These are phyloP conservation scores for Boletus fagicola DNA, from an alignment of 768 basidiomycete species.

Conservation along the genomic window DNA sequence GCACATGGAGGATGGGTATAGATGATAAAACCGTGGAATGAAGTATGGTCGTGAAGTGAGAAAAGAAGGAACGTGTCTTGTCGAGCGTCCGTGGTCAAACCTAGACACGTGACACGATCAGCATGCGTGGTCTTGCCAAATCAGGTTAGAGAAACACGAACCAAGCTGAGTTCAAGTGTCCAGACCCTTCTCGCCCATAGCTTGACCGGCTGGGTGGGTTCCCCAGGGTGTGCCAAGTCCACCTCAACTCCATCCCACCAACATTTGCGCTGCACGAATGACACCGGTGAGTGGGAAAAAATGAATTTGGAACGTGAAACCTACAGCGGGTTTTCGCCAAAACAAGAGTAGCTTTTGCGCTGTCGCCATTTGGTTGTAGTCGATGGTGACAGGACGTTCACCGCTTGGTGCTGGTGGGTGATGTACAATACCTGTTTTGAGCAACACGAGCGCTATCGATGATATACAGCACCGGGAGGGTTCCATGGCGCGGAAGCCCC, in stretches of 20 bases:
- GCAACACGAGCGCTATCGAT: conserved; percentile 93
- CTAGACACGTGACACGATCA: conserved; percentile 10
- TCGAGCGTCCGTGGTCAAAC: conserved; percentile 13
- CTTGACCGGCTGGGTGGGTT: conserved; percentile 63
- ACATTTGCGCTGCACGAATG: conserved; percentile 78
- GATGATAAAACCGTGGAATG: conserved; percentile 20
- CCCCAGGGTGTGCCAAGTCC: conserved; percentile 63
- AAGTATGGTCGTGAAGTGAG: conserved; percentile 19
- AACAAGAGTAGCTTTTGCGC: conserved; percentile 96
- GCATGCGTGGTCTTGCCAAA: neutral
- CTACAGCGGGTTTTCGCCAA: conserved; percentile 99
- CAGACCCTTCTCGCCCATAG: conserved; percentile 97
- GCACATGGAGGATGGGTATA: conserved; percentile 30
- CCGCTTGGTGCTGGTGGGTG: conserved; percentile 49
- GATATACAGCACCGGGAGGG: conserved; percentile 97
- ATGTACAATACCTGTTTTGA: conserved; percentile 95
- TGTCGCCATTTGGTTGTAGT: conserved; percentile 92
- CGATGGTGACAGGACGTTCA: conserved; percentile 75
- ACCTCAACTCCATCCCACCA: conserved; percentile 99
- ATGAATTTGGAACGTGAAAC: conserved; percentile 33
- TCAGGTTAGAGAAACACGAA: conserved; percentile 35
- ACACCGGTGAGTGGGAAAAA: neutral
- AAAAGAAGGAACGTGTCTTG: conserved; percentile 5
- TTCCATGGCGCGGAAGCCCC: conserved; percentile 96
- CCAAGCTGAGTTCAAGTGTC: conserved; percentile 96